Percentiles rank a stretch among this genome's conserved stretches.
Evolutionary conservation across 805 yeast genomes (phyloP).

Genomic region (Scheffersomyces lignosus): DNA sequence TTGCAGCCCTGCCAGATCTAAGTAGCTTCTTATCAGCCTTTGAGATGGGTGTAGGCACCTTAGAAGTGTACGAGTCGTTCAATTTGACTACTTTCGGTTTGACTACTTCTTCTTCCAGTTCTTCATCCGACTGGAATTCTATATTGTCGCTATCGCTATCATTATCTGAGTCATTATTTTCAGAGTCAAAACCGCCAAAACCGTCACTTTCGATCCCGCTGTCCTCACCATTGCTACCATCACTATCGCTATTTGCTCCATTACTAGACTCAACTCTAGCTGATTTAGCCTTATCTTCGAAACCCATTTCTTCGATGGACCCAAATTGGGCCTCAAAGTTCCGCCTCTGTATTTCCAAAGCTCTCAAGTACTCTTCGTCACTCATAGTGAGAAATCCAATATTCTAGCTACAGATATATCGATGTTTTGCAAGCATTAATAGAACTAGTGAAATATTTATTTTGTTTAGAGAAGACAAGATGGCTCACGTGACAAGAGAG

Average conservation of each 20-base stretch:
- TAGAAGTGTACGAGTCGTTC: slow-evolving; percentile 32
- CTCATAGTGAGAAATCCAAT: slow-evolving; percentile 2
- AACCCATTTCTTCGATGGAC: slow-evolving; percentile 53
- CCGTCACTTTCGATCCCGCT: slow-evolving; percentile 10
- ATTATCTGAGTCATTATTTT: slow-evolving; percentile 2
- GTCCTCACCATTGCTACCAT: slow-evolving; percentile 16
- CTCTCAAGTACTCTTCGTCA: slow-evolving; percentile 33
- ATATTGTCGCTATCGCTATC: slow-evolving; percentile 3
- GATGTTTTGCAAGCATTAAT: no score
- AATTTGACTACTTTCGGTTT: slow-evolving; percentile 52
- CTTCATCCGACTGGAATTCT: no score
- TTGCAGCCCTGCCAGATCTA: slow-evolving; percentile 62
- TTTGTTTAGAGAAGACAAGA: no score
- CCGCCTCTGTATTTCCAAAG: slow-evolving; percentile 53
- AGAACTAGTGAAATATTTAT: no score
- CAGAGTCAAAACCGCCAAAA: slow-evolving; percentile 5
- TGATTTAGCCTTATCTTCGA: slow-evolving; percentile 39
- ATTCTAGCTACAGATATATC: no score
- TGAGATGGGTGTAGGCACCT: slow-evolving; percentile 24
- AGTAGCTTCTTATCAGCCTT: slow-evolving; percentile 53
- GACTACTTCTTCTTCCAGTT: slow-evolving; percentile 8
- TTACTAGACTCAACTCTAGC: slow-evolving; percentile 12
- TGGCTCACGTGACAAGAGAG: no score
- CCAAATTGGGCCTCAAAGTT: slow-evolving; percentile 70
- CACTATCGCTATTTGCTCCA: slow-evolving; percentile 2